Conservation (phyloP, 2,329 filamentous ascomycete genomes). For the Colletotrichum gloeosporioides region DNA sequence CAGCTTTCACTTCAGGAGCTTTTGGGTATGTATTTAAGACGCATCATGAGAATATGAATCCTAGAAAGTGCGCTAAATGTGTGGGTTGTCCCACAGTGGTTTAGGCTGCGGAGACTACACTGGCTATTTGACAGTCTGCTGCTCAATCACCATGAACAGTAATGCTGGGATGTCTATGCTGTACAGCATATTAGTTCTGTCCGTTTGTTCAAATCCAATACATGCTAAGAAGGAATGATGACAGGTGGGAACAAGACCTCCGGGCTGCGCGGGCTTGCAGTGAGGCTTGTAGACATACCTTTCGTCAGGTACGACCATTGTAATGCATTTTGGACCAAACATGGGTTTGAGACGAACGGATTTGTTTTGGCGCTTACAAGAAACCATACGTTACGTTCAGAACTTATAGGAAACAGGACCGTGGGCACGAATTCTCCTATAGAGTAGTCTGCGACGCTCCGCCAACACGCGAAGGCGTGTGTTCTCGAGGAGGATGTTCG, state of each 20-base stretch:
- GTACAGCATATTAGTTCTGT: too few species aligned
- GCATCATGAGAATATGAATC: too few species aligned
- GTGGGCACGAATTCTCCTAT: accelerated
- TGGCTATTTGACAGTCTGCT: too few species aligned
- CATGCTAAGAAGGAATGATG: neutral
- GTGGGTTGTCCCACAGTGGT: too few species aligned
- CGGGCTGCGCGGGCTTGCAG: neutral
- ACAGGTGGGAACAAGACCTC: neutral
- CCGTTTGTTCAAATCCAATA: neutral
- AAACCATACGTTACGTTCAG: accelerated
- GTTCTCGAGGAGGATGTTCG: neutral
- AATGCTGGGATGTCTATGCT: too few species aligned
- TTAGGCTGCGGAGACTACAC: too few species aligned
- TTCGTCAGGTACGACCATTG: neutral
- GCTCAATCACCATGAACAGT: too few species aligned
- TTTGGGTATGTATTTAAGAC: too few species aligned
- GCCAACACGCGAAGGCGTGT: neutral
- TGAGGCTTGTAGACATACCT: accelerated
- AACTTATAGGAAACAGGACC: accelerated
- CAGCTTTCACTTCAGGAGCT: neutral
- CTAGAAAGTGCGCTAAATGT: too few species aligned
- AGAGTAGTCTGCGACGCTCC: neutral
- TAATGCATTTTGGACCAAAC: neutral
- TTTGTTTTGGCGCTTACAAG: neutral
- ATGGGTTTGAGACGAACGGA: accelerated